Conservation (phyloP, 2,329 filamentous ascomycete species). For the Ilyonectria mors-panacis region DNA sequence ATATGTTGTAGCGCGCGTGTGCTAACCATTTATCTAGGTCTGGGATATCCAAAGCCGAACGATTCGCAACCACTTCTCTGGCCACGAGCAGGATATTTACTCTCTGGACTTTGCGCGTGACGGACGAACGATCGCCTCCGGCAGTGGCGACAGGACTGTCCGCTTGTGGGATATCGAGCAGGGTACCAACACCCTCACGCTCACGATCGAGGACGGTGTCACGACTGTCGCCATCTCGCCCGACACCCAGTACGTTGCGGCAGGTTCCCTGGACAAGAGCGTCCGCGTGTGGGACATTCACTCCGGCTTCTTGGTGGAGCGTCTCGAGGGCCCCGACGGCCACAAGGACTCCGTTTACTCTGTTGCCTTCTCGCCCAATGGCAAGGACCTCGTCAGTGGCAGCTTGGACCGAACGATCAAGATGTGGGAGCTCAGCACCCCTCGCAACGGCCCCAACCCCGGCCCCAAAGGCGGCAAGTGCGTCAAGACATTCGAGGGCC, state of each 20-base stretch:
- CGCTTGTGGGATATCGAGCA: conserved; percentile 96
- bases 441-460: conserved; percentile 76
- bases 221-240: conserved; percentile 98
- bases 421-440: conserved; percentile 94
- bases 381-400: conserved; percentile 92
- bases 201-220: conserved; percentile 96
- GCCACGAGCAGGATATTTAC: conserved; percentile 99
- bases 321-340: conserved; percentile 91
- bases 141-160: conserved; percentile 94
- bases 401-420: conserved; percentile 99
- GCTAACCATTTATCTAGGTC: conserved; percentile 71
- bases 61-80: conserved; percentile 94
- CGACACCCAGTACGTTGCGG: conserved; percentile 93
- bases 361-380: conserved; percentile 95
- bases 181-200: conserved; percentile 84
- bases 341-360: conserved; percentile 98
- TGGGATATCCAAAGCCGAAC: conserved; percentile 91
- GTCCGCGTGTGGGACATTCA: conserved; percentile 97
- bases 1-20: background rate
- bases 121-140: conserved; percentile 93
- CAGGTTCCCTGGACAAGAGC: conserved; percentile 96
- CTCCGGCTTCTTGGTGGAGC: conserved; percentile 88
- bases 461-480: conserved; percentile 90
- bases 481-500: conserved; percentile 96
- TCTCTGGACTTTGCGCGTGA: conserved; percentile 95